phyloP scores from a whole-genome alignment of 2,329 filamentous ascomycete species.

The Teratosphaeria destructans region DNA sequence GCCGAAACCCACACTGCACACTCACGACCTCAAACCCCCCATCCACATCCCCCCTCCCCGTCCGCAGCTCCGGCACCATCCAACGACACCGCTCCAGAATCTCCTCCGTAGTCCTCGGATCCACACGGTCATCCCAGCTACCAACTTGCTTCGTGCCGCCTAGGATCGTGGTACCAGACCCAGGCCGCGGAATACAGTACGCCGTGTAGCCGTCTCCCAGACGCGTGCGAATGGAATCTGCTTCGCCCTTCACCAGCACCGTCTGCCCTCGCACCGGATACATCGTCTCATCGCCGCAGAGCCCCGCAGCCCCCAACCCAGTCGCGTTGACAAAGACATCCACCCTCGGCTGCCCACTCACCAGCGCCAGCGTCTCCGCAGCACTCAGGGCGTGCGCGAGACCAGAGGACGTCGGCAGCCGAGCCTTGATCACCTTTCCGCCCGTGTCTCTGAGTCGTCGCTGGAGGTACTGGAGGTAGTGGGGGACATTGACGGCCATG shows the following conservation, averaged over 20 bases:
- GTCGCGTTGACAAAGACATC: conserved; percentile 33
- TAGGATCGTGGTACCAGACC: conserved; percentile 31
- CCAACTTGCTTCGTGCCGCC: conserved; percentile 36
- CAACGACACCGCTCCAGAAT: conserved; percentile 29
- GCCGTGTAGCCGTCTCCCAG: conserved; percentile 21
- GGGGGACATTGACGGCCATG: conserved; percentile 28
- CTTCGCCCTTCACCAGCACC: conserved; percentile 34
- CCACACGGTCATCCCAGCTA: conserved; percentile 24
- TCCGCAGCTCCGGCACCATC: conserved; percentile 28
- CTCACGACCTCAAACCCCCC: conserved; percentile 34
- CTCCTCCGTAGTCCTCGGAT: conserved; percentile 23
- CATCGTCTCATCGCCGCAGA: conserved; percentile 28
- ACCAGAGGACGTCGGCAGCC: conserved; percentile 19
- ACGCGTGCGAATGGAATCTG: conserved; percentile 21
- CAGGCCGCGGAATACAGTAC: conserved; percentile 35
- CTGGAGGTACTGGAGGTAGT: conserved; percentile 29
- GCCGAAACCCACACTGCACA: conserved; percentile 34
- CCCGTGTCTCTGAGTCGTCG: conserved; percentile 18
- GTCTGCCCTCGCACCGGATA: conserved; percentile 38
- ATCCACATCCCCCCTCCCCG: conserved; percentile 11
- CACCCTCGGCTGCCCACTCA: conserved; percentile 7
- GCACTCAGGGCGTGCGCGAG: conserved; percentile 20
- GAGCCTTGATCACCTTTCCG: conserved; percentile 18
- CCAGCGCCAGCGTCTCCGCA: conserved; percentile 14
- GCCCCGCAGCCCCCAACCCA: conserved; percentile 29